These are phyloP conservation scores for Mortierella claussenii DNA, from an alignment of 192 early-diverging fungal genomes.

Conservation along the genomic window DNA sequence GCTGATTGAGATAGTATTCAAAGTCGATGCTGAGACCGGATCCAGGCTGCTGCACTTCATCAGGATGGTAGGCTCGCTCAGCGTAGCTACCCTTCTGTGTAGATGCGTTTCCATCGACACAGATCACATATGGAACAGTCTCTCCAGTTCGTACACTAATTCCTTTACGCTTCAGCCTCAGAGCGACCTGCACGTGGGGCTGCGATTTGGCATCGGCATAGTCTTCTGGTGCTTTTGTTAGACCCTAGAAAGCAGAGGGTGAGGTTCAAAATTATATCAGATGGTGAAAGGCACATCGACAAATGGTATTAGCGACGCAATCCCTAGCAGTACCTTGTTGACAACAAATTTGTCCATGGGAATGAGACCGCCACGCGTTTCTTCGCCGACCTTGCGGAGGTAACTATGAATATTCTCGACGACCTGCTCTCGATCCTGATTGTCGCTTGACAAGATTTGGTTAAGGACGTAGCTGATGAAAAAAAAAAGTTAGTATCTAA, in stretches of 20 bases:
- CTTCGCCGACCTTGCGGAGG: constrained; percentile 71
- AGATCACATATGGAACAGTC: constrained; percentile 94
- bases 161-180: constrained; percentile 79
- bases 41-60: constrained; percentile 72
- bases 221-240: constrained; percentile 91
- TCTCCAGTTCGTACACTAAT: constrained; percentile 80
- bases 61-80: constrained; percentile 83
- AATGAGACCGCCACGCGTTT: constrained; percentile 75
- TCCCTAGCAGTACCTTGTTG: constrained; percentile 75
- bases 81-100: constrained; percentile 65
- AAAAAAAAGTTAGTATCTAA: no score
- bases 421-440: constrained; percentile 71
- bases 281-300: neutral
- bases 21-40: constrained; percentile 66
- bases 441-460: constrained; percentile 61
- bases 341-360: constrained; percentile 89
- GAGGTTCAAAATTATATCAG: neutral
- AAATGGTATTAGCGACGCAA: neutral
- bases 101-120: constrained; percentile 54
- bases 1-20: constrained; percentile 95
- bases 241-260: constrained; percentile 54
- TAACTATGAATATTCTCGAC: constrained; percentile 84
- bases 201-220: constrained; percentile 90
- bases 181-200: constrained; percentile 96
- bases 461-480: constrained; percentile 71